Conservation (phyloP, 257 asterid species). For the Agastache rugosa region DNA sequence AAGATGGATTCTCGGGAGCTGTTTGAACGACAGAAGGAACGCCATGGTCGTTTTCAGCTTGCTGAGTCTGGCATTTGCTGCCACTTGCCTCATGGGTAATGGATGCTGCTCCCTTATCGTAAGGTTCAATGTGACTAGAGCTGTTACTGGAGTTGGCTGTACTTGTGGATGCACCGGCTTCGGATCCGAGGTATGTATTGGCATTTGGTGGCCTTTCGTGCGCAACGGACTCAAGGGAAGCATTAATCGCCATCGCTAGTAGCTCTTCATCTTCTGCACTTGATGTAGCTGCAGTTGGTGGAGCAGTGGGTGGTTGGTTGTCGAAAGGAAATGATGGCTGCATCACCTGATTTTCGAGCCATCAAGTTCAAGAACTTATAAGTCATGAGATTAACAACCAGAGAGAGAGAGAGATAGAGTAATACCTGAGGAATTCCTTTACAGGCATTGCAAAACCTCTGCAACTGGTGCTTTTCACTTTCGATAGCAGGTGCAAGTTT, state of each 20-base stretch:
- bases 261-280: conserved; percentile 63
- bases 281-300: conserved; percentile 63
- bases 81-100: conserved; percentile 39
- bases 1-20: conserved; percentile 40
- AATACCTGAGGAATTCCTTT: conserved; percentile 98
- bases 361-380: conserved; percentile 4
- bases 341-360: conserved; percentile 55
- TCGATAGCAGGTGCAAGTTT: conserved; percentile 70
- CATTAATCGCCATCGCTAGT: conserved; percentile 64
- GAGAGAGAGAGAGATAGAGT: not conserved
- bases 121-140: conserved; percentile 37
- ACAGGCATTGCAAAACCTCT: conserved; percentile 89
- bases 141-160: conserved; percentile 33
- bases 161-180: conserved; percentile 49
- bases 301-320: conserved; percentile 48
- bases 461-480: conserved; percentile 70
- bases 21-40: conserved; percentile 35
- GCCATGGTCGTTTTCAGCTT: conserved; percentile 21
- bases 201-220: conserved; percentile 41
- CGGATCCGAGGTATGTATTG: conserved; percentile 45
- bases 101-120: conserved; percentile 36
- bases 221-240: conserved; percentile 64
- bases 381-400: not conserved
- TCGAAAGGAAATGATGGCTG: conserved; percentile 62
- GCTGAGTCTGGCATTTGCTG: conserved; percentile 30